These are phyloP conservation scores for Primulina huaijiensis DNA, from an alignment of 257 asterid species.

Conservation along the genomic window DNA sequence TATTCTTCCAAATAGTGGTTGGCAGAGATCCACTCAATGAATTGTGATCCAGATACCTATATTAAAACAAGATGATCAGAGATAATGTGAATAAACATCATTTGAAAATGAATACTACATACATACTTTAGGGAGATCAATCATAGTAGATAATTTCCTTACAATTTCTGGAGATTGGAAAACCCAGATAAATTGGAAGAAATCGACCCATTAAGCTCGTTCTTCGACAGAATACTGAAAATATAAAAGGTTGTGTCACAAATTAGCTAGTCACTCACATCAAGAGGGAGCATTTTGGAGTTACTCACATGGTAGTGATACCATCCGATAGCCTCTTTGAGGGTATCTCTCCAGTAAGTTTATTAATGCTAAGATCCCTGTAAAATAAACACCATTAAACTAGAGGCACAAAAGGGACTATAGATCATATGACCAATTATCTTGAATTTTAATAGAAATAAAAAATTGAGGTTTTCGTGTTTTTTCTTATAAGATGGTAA, in stretches of 20 bases:
- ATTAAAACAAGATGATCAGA: constrained; percentile 12
- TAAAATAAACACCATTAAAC: constrained; percentile 17
- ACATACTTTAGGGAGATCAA: background rate
- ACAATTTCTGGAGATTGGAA: constrained; percentile 48
- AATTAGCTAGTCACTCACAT: too few relatives aligned
- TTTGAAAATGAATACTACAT: background rate
- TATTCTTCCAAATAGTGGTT: constrained; percentile 47
- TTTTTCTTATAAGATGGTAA: too few relatives aligned
- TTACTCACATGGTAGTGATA: constrained; percentile 47
- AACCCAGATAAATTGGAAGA: constrained; percentile 49
- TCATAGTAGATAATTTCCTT: constrained; percentile 20
- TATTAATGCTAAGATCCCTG: constrained; percentile 57
- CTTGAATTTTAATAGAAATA: too few relatives aligned
- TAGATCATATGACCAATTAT: too few relatives aligned
- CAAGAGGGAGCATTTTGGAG: background rate
- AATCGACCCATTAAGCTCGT: constrained; percentile 51
- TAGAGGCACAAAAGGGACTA: background rate
- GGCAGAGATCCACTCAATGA: constrained; percentile 52
- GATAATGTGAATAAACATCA: constrained; percentile 4
- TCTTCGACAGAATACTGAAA: constrained; percentile 42
- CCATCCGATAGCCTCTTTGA: constrained; percentile 37
- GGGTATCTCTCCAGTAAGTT: constrained; percentile 36
- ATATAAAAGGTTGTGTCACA: too few relatives aligned
- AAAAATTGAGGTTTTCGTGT: too few relatives aligned
- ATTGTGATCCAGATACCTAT: constrained; percentile 42